Percentiles rank a stretch among this genome's conserved stretches.
Conservation (phyloP, 1,284 basidiomycete genomes). For the Cryptococcus hybrid region DNA sequence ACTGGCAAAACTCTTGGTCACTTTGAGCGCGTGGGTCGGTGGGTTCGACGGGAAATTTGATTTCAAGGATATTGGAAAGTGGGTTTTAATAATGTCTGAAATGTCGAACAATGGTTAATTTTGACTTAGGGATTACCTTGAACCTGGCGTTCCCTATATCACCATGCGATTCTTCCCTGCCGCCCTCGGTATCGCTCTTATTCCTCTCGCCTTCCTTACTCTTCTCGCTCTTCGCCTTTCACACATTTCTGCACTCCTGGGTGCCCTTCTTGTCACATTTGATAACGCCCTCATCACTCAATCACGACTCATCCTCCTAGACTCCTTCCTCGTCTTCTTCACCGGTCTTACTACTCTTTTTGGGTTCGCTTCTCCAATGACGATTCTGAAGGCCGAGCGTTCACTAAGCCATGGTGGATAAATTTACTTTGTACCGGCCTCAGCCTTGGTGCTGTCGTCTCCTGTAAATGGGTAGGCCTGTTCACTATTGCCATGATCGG, state of each 20-base stretch:
- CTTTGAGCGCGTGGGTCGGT: conserved; percentile 78
- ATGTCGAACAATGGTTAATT: neutral
- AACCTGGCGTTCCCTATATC: conserved; percentile 79
- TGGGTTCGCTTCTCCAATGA: conserved; percentile 92
- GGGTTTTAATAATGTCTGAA: conserved; percentile 40
- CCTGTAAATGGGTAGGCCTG: conserved; percentile 97
- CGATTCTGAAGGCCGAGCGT: conserved; percentile 64
- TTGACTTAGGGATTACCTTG: conserved; percentile 64
- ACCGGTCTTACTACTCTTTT: conserved; percentile 84
- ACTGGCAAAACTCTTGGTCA: conserved; percentile 92
- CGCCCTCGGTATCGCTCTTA: conserved; percentile 79
- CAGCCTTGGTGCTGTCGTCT: conserved; percentile 84
- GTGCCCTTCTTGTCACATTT: conserved; percentile 87
- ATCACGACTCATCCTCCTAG: conserved; percentile 93
- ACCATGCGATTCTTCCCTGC: conserved; percentile 94
- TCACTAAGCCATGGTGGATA: conserved; percentile 85
- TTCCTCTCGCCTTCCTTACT: conserved; percentile 91
- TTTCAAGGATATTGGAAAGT: conserved; percentile 97
- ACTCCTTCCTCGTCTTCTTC: conserved; percentile 97
- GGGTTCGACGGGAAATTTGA: conserved; percentile 95
- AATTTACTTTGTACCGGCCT: conserved; percentile 88
- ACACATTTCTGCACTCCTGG: conserved; percentile 84
- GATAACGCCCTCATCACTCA: conserved; percentile 96
- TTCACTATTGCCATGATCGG: conserved; percentile 98
- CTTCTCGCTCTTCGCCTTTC: conserved; percentile 87